Evolutionary conservation across 352 stramenopile species (phyloP), one percentile per base, ranked within the genome.

Genomic region (Phytopythium kandeliae): DNA sequence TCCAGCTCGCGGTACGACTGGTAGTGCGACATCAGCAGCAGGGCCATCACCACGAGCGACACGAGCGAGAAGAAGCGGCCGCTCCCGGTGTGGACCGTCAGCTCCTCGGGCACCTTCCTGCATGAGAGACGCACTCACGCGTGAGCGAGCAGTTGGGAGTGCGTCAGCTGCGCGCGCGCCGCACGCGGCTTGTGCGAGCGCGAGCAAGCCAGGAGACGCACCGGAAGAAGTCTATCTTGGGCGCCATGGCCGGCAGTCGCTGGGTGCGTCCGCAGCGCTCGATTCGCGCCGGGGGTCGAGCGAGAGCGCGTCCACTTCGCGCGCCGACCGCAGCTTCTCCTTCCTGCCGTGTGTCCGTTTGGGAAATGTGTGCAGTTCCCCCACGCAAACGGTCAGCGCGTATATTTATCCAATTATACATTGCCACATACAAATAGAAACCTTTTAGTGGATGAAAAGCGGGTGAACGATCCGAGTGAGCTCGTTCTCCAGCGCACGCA

Each of bases 71-170:
- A 89, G 55, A 86, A 70, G 55, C 69, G 62, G 38, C 77, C 74
- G 34, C 64, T 80, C 48, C 57, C 67, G 36, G 65, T 87, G 54
- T 63, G 68, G 42, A 86, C 71, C 63, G 85, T 67, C 19, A 91
- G 62, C 54, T 91, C 79, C 40, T 91, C 79, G n/a, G 79, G 79
- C 42, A 91, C 60, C 61, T 86, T 85, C 43, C 79, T 91, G 30
- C 24, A 31, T 15, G n/a, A 4, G 34, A 57, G 15, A 11, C 10
- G 12, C 2, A 43, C 6, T 10, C 37, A 44, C 7, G 10, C 4
- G 19, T 46, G 25, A 54, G 4, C n/a, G 57, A 62, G n/a, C 19
- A 10, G 19, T 25, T 11, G 8, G 19, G 11, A 2, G 37, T 11
- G 13, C 21, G n/a, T 25, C 2, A 44, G 48, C n/a, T n/a, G n/a